Base-by-base conservation (phyloP, 352 stramenopile genomes). In the Stephanocyclus meneghinianus region DNA sequence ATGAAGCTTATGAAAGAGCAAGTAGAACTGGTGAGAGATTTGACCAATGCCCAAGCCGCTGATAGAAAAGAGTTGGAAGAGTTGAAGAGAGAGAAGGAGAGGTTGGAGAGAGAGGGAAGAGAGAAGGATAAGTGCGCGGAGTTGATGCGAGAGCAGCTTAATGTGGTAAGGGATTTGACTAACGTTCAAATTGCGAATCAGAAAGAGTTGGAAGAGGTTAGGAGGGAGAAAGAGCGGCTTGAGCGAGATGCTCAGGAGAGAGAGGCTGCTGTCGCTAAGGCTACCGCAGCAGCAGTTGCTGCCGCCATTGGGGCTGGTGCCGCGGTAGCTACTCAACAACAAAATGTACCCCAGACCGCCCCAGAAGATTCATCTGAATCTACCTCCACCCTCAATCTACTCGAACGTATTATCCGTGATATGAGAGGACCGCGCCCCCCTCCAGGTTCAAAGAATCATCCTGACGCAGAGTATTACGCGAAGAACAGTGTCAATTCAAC, bases 1-100 rank as follows among this genome's bases (percentile, higher is more conserved):
- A 45, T 82, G 7, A 69, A 61, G 30, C 40, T 82, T 5, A 82
- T 82, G 75, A 42, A 47, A 5, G 75, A 82, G 51, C 75, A 82
- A n/a, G 30, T 82, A 32, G 68, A 82, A 18, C 26, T 82, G 0
- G 75, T 82, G 21, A 44, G 75, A 13, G 56, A 16, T 15, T 71
- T 82, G 42, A 78, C 75, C 10, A 78, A 82, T 65, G 75, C 75
- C 5, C 75, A 74, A 55, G 50, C 77, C 37, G 69, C 67, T 13
- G 59, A 76, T 40, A 82, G 77, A 44, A 61, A 71, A 16, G 75
- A 82, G 26, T 59, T 82, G 18, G 75, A 82, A 32, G 44, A 45
- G 26, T 47, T 82, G 2, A 77, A 68, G 55, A 51, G 44, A 15
- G 75, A 78, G 51, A 82, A 74, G 53, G 56, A 62, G 15, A 44